A percentile compares a stretch with the other conserved stretches of the same genome.
Evolutionary conservation across 139 green algal genomes (phyloP).

Genomic region (Nannochloris sp.): DNA sequence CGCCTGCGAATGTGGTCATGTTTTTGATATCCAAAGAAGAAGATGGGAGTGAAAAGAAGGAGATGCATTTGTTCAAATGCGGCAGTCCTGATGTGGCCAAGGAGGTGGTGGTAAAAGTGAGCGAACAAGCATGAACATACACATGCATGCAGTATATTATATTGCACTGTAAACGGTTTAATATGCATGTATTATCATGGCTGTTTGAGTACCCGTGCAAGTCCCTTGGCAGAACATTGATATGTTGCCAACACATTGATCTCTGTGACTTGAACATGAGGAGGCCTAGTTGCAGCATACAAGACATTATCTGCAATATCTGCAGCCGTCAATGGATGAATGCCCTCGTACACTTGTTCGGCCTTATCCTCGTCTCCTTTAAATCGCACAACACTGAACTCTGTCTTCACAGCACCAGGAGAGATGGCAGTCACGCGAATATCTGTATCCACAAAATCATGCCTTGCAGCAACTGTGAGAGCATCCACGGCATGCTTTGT

Average conservation of each 20-base stretch:
- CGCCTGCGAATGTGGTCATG: conserved; percentile 22
- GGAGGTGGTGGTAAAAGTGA: conserved; percentile 6
- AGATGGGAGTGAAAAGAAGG: conserved; percentile 1
- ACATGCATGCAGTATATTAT: too few relatives aligned
- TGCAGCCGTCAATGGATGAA: conserved; percentile 48
- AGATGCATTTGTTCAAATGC: conserved; percentile 30
- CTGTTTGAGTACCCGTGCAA: conserved; percentile 18
- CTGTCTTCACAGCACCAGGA: conserved; percentile 68
- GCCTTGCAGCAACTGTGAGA: conserved; percentile 48
- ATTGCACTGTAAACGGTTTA: too few relatives aligned
- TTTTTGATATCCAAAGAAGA: conserved; percentile 7
- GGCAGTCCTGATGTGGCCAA: conserved; percentile 15
- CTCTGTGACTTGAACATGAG: conserved; percentile 29
- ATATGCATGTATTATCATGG: not conserved
- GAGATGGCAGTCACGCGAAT: conserved; percentile 61
- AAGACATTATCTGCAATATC: conserved; percentile 82
- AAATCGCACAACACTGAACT: conserved; percentile 72
- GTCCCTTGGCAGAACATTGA: conserved; percentile 26
- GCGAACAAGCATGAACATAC: not conserved
- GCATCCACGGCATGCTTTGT: conserved; percentile 66
- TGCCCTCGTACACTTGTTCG: conserved; percentile 62
- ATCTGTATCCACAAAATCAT: conserved; percentile 69
- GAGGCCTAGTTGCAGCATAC: conserved; percentile 54
- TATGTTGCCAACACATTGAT: conserved; percentile 28
- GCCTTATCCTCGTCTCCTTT: conserved; percentile 45